Percentiles rank a stretch among this genome's conserved stretches.
Evolutionary conservation across 2,329 filamentous ascomycete genomes (phyloP).

Genomic region (Botrytis paeoniae): DNA sequence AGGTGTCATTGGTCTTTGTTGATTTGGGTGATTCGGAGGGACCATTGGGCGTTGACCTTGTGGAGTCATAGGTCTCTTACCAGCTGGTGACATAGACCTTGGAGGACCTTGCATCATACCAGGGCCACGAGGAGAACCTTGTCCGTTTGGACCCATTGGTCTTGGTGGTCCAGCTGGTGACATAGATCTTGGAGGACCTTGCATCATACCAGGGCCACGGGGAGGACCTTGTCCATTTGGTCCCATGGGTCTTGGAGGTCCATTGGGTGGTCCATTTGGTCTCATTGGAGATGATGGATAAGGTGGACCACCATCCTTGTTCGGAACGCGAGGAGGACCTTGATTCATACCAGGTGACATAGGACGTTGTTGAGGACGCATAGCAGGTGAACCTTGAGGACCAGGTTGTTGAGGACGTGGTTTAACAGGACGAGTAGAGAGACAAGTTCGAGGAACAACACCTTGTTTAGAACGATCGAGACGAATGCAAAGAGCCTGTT

Average conservation of each 20-base stretch:
- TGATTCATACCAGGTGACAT: conserved; percentile 27
- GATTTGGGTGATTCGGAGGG: conserved; percentile 4
- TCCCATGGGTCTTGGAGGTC: conserved; percentile 24
- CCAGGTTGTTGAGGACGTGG: conserved; percentile 37
- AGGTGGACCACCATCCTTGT: conserved; percentile 2
- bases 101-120: conserved; percentile 23
- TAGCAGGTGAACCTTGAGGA: conserved; percentile 32
- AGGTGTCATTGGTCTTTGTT: conserved; percentile 21
- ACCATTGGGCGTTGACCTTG: conserved; percentile 15
- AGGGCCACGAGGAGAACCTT: conserved; percentile 22
- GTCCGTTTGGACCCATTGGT: conserved; percentile 24
- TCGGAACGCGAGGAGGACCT: conserved; percentile 20
- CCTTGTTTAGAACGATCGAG: conserved; percentile 90
- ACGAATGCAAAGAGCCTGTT: conserved; percentile 80
- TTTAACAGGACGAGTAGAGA: conserved; percentile 84
- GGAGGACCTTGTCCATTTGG: conserved; percentile 25
- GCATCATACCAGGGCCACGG: conserved; percentile 15
- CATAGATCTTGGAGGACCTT: conserved; percentile 23
- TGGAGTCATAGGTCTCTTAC: conserved; percentile 20
- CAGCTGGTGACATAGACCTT: conserved; percentile 22
- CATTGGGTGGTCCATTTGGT: conserved; percentile 28
- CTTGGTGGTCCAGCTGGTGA: conserved; percentile 20
- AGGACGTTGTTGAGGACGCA: conserved; percentile 27
- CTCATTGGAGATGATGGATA: conserved; percentile 12
- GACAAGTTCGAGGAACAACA: conserved; percentile 88